Conservation (phyloP, 2,329 filamentous ascomycete genomes). For the Aspergillus thermomutatus region DNA sequence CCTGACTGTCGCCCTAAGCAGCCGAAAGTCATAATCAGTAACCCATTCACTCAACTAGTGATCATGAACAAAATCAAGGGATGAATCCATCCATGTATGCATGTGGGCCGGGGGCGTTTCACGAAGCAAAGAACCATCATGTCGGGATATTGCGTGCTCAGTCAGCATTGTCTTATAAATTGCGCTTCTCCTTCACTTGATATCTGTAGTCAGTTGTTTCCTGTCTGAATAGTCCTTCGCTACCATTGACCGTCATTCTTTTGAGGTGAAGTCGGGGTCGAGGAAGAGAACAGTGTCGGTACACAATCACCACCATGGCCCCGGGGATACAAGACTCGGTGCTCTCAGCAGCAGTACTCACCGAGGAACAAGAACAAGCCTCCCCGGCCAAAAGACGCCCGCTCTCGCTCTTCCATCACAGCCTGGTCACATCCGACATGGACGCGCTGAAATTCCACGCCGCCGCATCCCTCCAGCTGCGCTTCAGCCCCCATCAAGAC, state of each 20-base stretch:
- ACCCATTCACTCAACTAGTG: background rate
- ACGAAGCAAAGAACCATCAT: background rate
- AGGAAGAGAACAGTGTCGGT: background rate
- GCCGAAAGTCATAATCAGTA: too few relatives aligned
- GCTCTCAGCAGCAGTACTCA: background rate
- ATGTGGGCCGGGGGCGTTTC: background rate
- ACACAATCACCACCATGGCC: background rate
- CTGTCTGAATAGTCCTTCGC: too few relatives aligned
- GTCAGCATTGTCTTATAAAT: background rate
- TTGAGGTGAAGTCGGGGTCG: background rate
- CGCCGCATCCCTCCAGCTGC: constrained; percentile 32
- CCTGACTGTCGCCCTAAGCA: too few relatives aligned
- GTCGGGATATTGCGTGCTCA: background rate
- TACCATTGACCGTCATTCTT: background rate
- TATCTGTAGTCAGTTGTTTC: background rate
- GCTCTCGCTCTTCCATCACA: constrained; percentile 26
- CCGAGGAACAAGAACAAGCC: too few relatives aligned
- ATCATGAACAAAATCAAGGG: background rate
- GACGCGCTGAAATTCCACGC: constrained; percentile 34
- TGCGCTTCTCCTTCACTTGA: background rate
- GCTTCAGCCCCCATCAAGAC: constrained; percentile 9
- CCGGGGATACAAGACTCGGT: background rate
- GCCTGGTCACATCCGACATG: constrained; percentile 30
- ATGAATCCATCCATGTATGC: background rate
- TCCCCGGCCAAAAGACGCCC: background rate